Evolutionary conservation across 2,329 filamentous ascomycete genomes (phyloP).

Genomic region (Clonostachys rosea): DNA sequence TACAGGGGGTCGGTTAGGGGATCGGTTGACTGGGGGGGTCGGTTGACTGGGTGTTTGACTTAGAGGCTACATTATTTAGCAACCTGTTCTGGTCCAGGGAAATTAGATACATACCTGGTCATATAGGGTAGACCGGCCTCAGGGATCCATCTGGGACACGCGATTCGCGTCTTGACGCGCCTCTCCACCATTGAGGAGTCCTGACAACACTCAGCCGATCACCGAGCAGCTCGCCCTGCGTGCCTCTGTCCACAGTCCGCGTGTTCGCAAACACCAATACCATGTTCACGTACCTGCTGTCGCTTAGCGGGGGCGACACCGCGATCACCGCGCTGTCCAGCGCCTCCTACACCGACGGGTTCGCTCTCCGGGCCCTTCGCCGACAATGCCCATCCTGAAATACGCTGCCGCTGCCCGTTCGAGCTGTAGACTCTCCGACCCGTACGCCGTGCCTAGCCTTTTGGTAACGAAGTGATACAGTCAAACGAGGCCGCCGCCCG

Average conservation of each 20-base stretch:
- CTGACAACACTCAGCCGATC: too few species aligned
- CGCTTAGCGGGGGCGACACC: conserved; percentile 57
- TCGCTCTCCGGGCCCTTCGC: conserved; percentile 63
- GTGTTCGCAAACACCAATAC: conserved; percentile 55
- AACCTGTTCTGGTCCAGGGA: too few species aligned
- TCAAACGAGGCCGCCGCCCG: conserved; percentile 30
- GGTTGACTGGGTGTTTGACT: too few species aligned
- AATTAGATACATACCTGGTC: too few species aligned
- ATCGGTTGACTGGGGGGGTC: too few species aligned
- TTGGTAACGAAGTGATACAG: conserved; percentile 48
- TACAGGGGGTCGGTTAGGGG: too few species aligned
- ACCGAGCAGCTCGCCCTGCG: conserved; percentile 35
- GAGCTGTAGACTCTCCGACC: conserved; percentile 62
- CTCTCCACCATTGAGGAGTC: too few species aligned
- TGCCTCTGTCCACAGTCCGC: conserved; percentile 50
- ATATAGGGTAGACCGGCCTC: too few species aligned
- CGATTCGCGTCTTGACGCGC: too few species aligned
- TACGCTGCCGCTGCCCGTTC: conserved; percentile 68
- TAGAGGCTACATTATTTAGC: too few species aligned
- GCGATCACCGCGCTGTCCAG: conserved; percentile 58
- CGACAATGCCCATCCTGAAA: conserved; percentile 66
- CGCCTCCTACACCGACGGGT: conserved; percentile 57
- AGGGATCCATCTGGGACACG: too few species aligned
- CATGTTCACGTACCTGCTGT: conserved; percentile 51
- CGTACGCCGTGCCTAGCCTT: conserved; percentile 61